Evolutionary conservation across 108 stramenopile species (phyloP), one percentile per base, ranked within the genome.

Genomic region (Pseudonitzschia multiseries): DNA sequence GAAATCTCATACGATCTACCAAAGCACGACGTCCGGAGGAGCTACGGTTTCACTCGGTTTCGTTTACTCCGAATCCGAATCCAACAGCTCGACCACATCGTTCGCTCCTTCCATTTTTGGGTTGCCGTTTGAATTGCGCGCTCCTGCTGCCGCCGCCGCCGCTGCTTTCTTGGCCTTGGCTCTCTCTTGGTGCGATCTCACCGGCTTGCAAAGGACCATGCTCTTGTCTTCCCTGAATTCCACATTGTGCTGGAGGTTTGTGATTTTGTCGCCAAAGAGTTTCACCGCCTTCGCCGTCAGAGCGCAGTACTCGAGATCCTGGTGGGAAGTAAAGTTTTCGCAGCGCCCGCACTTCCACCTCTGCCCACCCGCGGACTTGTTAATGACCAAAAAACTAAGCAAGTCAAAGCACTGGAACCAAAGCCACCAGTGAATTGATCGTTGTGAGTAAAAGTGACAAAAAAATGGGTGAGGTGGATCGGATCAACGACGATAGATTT

Each of bases 321-420:
- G 36, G 43, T 65, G 63, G 12, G 65, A 63, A 14, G 78, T 17
- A 60, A 75, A 75, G 26, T 44, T 54, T 56, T 82, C 84, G 51
- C 84, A 86, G 22, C 62, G 64, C 28, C 61, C 74, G 65, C 93
- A 94, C 62, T 84, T 70, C 93, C 93, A 95, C 51, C 93, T 75
- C 5, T 79, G 79, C n/a, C 89, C 91, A 54, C 69, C 53, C 18
- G 86, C 84, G 33, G 41, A 68, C 20, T 78, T 54, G 76, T 91
- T 89, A 3, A 70, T 57, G 20, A 68, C 48, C 65, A 95, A 65
- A 57, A 77, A 95, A 46, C 79, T 83, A 28, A 64, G 44, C 31
- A 92, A 71, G 79, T 95, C 90, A 79, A 95, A 89, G 69, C 85
- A 86, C 81, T 85, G 57, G 26, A 43, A 65, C 14, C 13, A 21